phyloP scores from a whole-genome alignment of 1,139 yeast species.

The Sugiyamaella xylanicola region DNA sequence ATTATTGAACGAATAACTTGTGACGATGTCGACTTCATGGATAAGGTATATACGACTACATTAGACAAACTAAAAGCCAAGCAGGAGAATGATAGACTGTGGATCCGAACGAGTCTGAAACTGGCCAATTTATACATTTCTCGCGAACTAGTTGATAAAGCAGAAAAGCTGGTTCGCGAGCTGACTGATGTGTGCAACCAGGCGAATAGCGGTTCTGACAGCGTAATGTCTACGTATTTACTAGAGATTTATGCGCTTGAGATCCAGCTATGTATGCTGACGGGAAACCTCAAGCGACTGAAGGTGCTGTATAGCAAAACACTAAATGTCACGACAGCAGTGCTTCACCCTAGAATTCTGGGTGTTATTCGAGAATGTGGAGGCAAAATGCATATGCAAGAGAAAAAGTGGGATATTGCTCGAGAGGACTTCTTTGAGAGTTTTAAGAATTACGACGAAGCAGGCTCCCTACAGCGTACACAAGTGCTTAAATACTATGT shows the following conservation, averaged over 20 bases:
- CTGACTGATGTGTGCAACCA: conserved; percentile 46
- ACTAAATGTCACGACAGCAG: conserved; percentile 56
- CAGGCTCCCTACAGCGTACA: conserved; percentile 62
- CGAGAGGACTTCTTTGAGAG: conserved; percentile 69
- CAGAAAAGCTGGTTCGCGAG: conserved; percentile 46
- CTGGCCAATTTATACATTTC: conserved; percentile 53
- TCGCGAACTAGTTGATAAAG: conserved; percentile 44
- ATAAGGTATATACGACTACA: conserved; percentile 38
- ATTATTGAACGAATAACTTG: conserved; percentile 47
- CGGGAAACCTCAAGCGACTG: conserved; percentile 47
- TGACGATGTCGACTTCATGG: conserved; percentile 35
- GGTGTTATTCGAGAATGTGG: conserved; percentile 78
- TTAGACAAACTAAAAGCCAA: conserved; percentile 34
- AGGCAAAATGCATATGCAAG: conserved; percentile 65
- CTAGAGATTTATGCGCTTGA: conserved; percentile 69
- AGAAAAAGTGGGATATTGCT: conserved; percentile 60
- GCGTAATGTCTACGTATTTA: conserved; percentile 41
- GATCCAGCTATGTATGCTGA: conserved; percentile 53
- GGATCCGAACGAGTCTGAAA: conserved; percentile 58
- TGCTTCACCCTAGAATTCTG: conserved; percentile 72
- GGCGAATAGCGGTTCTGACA: conserved; percentile 18
- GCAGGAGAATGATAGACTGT: conserved; percentile 52
- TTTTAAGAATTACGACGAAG: conserved; percentile 77
- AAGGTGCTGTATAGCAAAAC: conserved; percentile 55
- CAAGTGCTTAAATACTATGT: conserved; percentile 62